Evolutionary conservation across 257 asterid genomes (phyloP), one percentile per base, ranked within the genome.

Genomic region (Capsicum chinense): DNA sequence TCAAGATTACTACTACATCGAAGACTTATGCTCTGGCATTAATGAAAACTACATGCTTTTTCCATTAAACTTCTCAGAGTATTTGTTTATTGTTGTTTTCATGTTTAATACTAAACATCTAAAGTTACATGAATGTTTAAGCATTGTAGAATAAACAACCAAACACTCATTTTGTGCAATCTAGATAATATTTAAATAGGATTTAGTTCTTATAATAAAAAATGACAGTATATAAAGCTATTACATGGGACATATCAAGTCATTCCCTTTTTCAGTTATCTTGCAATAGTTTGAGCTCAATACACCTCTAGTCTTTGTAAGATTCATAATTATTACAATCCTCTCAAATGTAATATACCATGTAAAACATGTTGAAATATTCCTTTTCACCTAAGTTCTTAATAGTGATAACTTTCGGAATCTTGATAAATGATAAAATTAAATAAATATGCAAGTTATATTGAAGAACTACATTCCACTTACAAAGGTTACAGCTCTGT

Each of bases 401-500:
- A 11, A 26, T 64, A 64, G 71, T 11, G 17, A 64, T 9, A 64
- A 11, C 11, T 16, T 21, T 64, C 44, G 26, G 44, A 64, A 26
- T 64, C 44, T 64, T 35, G 16, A 64, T 64, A 64, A 35, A 64
- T 64, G 44, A 48, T 48, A 48, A 2, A 4, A 48, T 9, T 5
- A 64, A 26, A 11, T 26, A 64, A 64, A 26, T 26, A 64, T 64
- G 71, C 44, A 64, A 35, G 71, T 33, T 64, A 11, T 17, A 26
- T 26, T 17, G 26, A 64, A 17, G 9, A 56, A 63, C 58, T 71
- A 42, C 64, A 68, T 21, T 39, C 56, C 81, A 91, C 99, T 94
- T 92, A 95, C 98, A 94, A 9, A 68, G 97, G 90, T 83, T 86
- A 92, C 92, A 95, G 88, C 86, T 87, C 91, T 3, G 96, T 90